Conservation (phyloP, 148 eudicot species). For the Camellia sinensis region DNA sequence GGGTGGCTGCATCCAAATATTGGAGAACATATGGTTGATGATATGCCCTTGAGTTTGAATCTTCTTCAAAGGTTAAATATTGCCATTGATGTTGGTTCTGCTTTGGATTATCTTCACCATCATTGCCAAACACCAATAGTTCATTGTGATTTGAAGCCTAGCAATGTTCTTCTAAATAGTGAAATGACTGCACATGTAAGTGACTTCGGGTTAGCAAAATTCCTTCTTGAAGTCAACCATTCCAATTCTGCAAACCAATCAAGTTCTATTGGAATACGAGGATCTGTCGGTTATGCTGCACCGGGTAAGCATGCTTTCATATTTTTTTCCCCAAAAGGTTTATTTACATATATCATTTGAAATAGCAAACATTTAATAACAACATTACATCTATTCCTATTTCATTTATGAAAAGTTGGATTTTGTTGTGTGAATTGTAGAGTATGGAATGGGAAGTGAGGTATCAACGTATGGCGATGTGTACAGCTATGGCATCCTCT, state of each 20-base stretch:
- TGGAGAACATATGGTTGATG: neutral
- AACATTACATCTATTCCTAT: too few species aligned
- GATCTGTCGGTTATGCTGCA: slow-evolving; percentile 13
- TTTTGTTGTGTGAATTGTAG: neutral
- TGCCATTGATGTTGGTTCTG: slow-evolving; percentile 16
- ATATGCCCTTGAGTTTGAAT: neutral
- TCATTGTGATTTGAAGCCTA: slow-evolving; percentile 18
- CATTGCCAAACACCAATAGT: slow-evolving; percentile 7
- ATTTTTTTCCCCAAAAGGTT: neutral
- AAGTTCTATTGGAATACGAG: slow-evolving; percentile 16
- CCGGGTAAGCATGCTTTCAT: slow-evolving; percentile 13
- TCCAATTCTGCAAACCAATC: neutral
- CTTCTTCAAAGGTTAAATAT: slow-evolving; percentile 13
- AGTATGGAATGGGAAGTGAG: too few species aligned
- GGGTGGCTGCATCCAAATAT: slow-evolving; percentile 11
- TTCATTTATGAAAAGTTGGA: neutral
- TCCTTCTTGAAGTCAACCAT: neutral
- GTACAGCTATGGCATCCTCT: slow-evolving; percentile 20
- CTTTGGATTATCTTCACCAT: slow-evolving; percentile 21
- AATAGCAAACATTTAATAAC: too few species aligned
- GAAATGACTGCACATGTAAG: slow-evolving; percentile 14
- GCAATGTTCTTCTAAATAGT: slow-evolving; percentile 13
- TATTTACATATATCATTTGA: neutral
- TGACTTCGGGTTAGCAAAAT: slow-evolving; percentile 18
- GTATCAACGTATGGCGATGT: slow-evolving; percentile 14